Evolutionary conservation across 192 early-diverging fungal genomes (phyloP).

Genomic region (Chytriomyces hyalinus): DNA sequence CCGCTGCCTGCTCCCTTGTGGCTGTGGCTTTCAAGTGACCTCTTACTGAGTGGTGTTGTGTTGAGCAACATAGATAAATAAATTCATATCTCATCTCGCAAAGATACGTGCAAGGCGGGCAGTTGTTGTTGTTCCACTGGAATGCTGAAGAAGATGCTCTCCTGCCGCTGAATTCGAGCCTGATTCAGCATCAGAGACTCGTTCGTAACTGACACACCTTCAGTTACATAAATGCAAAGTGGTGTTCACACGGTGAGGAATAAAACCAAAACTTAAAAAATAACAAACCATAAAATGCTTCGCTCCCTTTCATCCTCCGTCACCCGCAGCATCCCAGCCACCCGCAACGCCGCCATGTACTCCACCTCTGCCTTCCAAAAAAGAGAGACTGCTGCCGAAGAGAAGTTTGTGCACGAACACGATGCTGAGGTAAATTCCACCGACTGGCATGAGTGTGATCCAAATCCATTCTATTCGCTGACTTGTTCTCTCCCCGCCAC

Average conservation of each 20-base stretch:
- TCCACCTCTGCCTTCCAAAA: slow-evolving; percentile 15
- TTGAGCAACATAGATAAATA: no score
- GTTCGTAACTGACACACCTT: no score
- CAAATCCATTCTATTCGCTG: background rate
- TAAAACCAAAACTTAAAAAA: background rate
- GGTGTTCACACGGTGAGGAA: background rate
- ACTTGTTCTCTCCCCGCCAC: background rate
- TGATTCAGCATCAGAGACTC: no score
- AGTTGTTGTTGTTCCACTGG: no score
- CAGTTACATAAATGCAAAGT: background rate
- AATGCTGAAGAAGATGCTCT: no score
- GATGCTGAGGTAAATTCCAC: slow-evolving; percentile 21
- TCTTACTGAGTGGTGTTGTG: background rate
- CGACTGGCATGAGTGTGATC: background rate
- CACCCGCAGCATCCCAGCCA: background rate
- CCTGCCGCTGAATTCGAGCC: no score
- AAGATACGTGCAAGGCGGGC: no score
- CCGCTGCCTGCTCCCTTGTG: background rate
- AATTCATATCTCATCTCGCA: no score
- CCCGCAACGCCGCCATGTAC: slow-evolving; percentile 17
- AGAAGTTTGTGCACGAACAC: slow-evolving; percentile 32
- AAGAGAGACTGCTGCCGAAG: slow-evolving; percentile 17
- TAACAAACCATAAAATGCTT: background rate
- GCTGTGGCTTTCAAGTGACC: background rate
- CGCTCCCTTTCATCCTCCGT: background rate